phyloP scores from a whole-genome alignment of 129 eudicot genomes.

The Saposhnikovia divaricata region DNA sequence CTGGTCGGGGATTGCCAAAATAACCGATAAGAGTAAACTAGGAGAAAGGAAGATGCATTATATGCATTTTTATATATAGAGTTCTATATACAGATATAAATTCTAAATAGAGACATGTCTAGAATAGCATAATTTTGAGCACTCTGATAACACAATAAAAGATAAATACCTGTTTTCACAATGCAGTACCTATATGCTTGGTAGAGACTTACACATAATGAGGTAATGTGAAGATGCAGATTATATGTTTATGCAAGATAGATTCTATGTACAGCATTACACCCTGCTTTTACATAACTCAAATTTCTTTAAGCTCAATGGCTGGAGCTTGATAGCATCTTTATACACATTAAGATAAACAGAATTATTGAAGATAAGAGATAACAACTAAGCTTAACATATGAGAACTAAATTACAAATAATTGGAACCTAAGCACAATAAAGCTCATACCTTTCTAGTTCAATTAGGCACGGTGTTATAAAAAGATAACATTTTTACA shows the following conservation, averaged over 20 bases:
- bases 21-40: neutral
- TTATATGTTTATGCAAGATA: neutral
- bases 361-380: neutral
- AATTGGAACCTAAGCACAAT: too few species aligned
- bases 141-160: neutral
- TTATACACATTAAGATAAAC: neutral
- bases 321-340: conserved; percentile 4
- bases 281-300: neutral
- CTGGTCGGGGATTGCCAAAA: neutral
- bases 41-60: too few species aligned
- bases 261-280: too few species aligned
- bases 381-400: neutral
- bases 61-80: neutral
- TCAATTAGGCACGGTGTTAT: too few species aligned
- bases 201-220: neutral
- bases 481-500: too few species aligned
- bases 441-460: too few species aligned
- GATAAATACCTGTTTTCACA: neutral
- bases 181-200: neutral
- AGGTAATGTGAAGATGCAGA: neutral
- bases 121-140: neutral
- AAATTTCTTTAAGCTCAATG: neutral
- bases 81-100: neutral
- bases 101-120: neutral
- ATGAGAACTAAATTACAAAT: too few species aligned